Conservation (phyloP, 208 protist genomes). For the Angomonas desouzai region DNA sequence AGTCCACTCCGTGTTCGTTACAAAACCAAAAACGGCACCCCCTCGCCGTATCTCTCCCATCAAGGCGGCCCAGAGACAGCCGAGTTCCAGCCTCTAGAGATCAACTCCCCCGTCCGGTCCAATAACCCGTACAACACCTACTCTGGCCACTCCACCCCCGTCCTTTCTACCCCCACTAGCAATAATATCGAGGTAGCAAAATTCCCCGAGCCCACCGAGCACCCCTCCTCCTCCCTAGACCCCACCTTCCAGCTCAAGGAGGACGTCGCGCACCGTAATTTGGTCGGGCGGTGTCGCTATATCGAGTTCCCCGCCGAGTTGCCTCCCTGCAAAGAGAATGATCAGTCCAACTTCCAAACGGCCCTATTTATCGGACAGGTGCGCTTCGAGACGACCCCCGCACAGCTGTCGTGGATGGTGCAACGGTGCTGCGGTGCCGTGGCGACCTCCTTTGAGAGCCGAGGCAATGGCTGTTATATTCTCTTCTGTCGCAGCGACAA, state of each 20-base stretch:
- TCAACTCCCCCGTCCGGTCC: constrained; percentile 12
- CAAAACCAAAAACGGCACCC: constrained; percentile 33
- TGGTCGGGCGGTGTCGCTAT: constrained; percentile 68
- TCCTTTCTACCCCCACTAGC: background rate
- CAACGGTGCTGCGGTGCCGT: constrained; percentile 59
- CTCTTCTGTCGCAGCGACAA: constrained; percentile 60
- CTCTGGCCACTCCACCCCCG: constrained; percentile 33
- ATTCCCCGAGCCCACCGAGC: constrained; percentile 11
- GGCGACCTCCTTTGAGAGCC: constrained; percentile 54
- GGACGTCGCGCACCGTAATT: constrained; percentile 53
- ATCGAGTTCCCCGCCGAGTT: constrained; percentile 54
- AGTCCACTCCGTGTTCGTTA: constrained; percentile 52
- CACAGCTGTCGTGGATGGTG: constrained; percentile 76
- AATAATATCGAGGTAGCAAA: background rate
- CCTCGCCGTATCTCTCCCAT: constrained; percentile 41
- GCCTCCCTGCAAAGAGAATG: constrained; percentile 1
- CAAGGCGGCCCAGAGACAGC: constrained; percentile 14
- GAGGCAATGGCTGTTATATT: constrained; percentile 74
- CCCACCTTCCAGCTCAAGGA: constrained; percentile 30
- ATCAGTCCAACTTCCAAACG: constrained; percentile 1
- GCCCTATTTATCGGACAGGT: constrained; percentile 84
- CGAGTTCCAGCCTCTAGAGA: constrained; percentile 21
- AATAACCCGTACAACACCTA: constrained; percentile 41
- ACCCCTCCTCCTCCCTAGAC: constrained; percentile 18
- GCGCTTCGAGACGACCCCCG: constrained; percentile 72